Conservation (phyloP, 169 alveolate genomes). For the Plasmodium relictum region DNA sequence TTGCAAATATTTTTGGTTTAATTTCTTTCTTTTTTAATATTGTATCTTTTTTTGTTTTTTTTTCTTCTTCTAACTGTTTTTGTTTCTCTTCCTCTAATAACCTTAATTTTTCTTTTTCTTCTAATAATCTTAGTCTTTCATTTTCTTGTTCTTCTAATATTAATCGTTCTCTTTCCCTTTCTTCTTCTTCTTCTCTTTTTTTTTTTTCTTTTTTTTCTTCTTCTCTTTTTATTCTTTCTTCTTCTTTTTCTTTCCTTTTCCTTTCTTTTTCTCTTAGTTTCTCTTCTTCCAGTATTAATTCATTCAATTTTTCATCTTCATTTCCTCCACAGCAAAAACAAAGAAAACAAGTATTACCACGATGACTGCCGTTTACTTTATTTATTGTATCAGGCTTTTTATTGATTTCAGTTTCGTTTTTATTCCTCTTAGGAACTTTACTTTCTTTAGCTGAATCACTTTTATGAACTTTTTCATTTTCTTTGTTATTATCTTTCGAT, state of each 20-base stretch:
- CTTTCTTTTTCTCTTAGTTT: neutral
- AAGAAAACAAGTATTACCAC: conserved; percentile 5
- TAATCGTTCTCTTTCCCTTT: conserved; percentile 22
- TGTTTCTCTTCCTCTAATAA: conserved; percentile 9
- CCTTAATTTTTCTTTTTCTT: conserved; percentile 4
- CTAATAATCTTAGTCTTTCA: neutral
- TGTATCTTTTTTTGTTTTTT: conserved; percentile 16
- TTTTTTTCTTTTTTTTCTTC: conserved; percentile 7
- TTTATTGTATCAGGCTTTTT: neutral
- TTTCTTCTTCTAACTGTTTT: neutral
- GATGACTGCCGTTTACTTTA: neutral
- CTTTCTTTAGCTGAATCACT: neutral
- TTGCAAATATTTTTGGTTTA: conserved; percentile 18
- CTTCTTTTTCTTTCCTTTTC: conserved; percentile 9
- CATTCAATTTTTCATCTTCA: conserved; percentile 55
- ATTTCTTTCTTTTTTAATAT: conserved; percentile 14
- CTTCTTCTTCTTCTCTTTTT: conserved; percentile 44
- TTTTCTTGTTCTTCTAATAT: conserved; percentile 50
- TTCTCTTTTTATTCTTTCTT: conserved; percentile 1
- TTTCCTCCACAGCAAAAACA: conserved; percentile 62
- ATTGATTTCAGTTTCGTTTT: neutral
- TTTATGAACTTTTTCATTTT: neutral
- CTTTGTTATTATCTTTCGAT: neutral
- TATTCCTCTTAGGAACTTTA: neutral
- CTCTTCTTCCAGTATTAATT: conserved; percentile 20